phyloP scores from a whole-genome alignment of 441 rosid genomes.

The Erysimum cheiri region DNA sequence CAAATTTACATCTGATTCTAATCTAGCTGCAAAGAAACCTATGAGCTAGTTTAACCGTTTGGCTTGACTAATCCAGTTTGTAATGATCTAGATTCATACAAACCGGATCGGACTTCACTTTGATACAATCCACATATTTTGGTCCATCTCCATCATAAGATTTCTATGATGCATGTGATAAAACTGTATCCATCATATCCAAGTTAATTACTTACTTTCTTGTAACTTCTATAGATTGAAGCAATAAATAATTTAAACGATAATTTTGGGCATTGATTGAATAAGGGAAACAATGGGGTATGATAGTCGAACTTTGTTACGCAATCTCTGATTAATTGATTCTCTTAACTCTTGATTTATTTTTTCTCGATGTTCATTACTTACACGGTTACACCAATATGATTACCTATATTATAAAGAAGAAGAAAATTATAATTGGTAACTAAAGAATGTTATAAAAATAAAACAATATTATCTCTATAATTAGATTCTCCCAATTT shows the following conservation, averaged over 20 bases:
- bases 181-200: neutral
- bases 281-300: conserved; percentile 9
- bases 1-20: neutral
- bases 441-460: conserved; percentile 27
- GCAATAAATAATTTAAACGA: neutral
- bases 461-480: conserved; percentile 34
- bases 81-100: neutral
- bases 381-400: conserved; percentile 29
- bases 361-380: conserved; percentile 6
- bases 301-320: conserved; percentile 27
- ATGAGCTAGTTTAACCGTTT: neutral
- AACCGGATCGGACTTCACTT: neutral
- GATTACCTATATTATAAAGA: neutral
- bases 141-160: neutral
- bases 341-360: conserved; percentile 19
- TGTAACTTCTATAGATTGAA: neutral
- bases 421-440: neutral
- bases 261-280: conserved; percentile 17
- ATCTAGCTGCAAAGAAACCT: neutral
- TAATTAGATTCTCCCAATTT: conserved; percentile 23
- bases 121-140: neutral
- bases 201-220: neutral
- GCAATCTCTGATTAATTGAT: conserved; percentile 31
- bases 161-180: neutral
- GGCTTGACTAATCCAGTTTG: neutral